phyloP scores from a whole-genome alignment of 106 monocot genomes.

The Allium cepa region DNA sequence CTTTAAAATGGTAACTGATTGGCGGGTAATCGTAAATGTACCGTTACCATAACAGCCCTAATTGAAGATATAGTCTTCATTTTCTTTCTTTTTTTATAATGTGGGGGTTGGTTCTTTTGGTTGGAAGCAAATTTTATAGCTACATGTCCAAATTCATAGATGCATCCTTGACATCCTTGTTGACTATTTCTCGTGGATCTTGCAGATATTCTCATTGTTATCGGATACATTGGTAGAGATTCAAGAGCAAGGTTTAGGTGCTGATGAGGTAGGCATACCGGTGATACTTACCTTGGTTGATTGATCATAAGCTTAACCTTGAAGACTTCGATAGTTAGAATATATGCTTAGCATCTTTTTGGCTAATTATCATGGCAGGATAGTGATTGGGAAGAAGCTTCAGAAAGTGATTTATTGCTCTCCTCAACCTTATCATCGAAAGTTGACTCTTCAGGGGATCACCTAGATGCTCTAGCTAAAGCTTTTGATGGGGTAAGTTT shows the following conservation, averaged over 20 bases:
- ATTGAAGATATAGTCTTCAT: too few species aligned
- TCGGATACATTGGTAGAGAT: slow-evolving; percentile 69
- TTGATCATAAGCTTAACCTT: too few species aligned
- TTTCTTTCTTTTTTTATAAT: too few species aligned
- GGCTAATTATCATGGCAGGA: slow-evolving; percentile 33
- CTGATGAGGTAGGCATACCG: slow-evolving; percentile 13
- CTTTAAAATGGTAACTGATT: too few species aligned
- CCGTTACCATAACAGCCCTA: too few species aligned
- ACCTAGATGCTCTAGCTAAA: slow-evolving; percentile 79
- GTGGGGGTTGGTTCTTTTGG: too few species aligned
- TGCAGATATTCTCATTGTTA: slow-evolving; percentile 83
- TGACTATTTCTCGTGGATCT: background rate
- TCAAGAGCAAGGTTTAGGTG: slow-evolving; percentile 59
- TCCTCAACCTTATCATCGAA: slow-evolving; percentile 41
- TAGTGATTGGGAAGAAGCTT: slow-evolving; percentile 73
- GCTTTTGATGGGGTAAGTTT: slow-evolving; percentile 55
- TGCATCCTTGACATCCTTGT: background rate
- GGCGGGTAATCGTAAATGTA: too few species aligned
- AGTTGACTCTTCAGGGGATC: slow-evolving; percentile 40
- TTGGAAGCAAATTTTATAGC: too few species aligned
- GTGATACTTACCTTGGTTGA: too few species aligned
- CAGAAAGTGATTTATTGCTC: slow-evolving; percentile 26
- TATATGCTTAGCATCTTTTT: background rate
- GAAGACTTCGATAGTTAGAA: background rate
- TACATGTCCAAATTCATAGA: too few species aligned